Evolutionary conservation across 371 early-diverging fungal species (phyloP), one percentile per base, ranked within the genome.

Genomic region (Mortierella sp.): DNA sequence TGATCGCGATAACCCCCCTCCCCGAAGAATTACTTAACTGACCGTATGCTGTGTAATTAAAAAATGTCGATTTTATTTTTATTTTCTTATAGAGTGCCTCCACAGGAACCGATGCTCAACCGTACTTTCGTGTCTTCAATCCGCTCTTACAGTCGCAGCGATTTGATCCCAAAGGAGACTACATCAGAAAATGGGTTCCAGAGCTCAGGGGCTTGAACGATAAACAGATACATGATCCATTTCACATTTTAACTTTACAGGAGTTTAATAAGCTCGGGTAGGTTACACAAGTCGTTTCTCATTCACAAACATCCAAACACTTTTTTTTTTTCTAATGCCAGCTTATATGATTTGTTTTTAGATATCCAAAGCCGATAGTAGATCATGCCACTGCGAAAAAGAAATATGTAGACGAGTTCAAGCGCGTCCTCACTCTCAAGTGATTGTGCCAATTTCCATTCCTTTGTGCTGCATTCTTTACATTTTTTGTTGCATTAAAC

Each of bases 41-140:
- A 43, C 43, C 9, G 16, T 43, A 43, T 43, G 43, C 10, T 40
- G 57, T n/a, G 54, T 22, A 22, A 10, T 57, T 28, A 62, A 62
- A 65, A 77, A 32, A 84, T 81, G 79, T 58, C 40, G 18, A 18
- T 52, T 37, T 28, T 58, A 16, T 10, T 16, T 51, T 6, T 16
- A 18, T 24, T 45, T 12, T 0, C 16, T 52, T 59, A n/a, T 65
- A 83, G 78, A 71, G 87, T 37, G 91, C 91, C 5, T 87, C 87
- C 0, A 91, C 91, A 10, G 92, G 94, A 22, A 90, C 91, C 11
- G 93, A 92, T 57, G 77, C 90, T 10, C 90, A 90, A 66, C 93
- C 94, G 2, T 93, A 91, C 72, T 93, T 92, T 76, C 84, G 93
- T 2, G 85, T 92, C n/a, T 92, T 91, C 79, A 93, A 91, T 73